phyloP scores from a whole-genome alignment of 2,329 filamentous ascomycete species.

The Cladosporium sp. region DNA sequence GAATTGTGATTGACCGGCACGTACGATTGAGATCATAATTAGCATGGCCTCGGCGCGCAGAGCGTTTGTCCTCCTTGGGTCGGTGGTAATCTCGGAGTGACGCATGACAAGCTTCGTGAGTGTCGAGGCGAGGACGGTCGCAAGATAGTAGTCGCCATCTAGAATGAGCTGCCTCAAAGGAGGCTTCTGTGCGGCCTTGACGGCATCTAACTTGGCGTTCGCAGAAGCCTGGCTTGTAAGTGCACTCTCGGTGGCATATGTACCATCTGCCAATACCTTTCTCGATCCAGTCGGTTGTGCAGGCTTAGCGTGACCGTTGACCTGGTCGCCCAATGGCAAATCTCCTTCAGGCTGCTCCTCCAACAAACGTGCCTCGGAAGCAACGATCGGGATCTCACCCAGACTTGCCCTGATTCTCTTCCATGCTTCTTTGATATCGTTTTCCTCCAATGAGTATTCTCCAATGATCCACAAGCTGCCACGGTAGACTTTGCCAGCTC shows the following conservation, averaged over 20 bases:
- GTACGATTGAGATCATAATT: constrained; percentile 98
- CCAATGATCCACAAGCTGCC: constrained; percentile 97
- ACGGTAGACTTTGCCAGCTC: constrained; percentile 94
- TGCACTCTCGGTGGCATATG: constrained; percentile 94
- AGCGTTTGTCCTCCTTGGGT: constrained; percentile 83
- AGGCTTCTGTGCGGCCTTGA: constrained; percentile 95
- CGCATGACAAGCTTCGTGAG: constrained; percentile 98
- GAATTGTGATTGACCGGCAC: constrained; percentile 97
- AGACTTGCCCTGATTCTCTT: constrained; percentile 90
- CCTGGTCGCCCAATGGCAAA: constrained; percentile 60
- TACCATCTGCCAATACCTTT: constrained; percentile 91
- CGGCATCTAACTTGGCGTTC: constrained; percentile 87
- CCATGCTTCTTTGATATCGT: constrained; percentile 94
- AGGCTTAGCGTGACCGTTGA: constrained; percentile 75
- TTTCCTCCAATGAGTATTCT: constrained; percentile 91
- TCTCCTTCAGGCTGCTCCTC: constrained; percentile 71
- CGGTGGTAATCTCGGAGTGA: constrained; percentile 86
- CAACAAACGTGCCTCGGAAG: constrained; percentile 86
- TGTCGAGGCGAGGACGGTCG: constrained; percentile 90
- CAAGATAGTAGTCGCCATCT: constrained; percentile 94
- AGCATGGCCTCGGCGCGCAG: constrained; percentile 96
- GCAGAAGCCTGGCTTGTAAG: constrained; percentile 88
- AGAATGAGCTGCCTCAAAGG: constrained; percentile 91
- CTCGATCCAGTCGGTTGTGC: constrained; percentile 76
- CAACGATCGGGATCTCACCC: constrained; percentile 93